These are phyloP conservation scores for Tuber microsphaerosporum DNA, from an alignment of 495 filamentous ascomycete species.

Conservation along the genomic window DNA sequence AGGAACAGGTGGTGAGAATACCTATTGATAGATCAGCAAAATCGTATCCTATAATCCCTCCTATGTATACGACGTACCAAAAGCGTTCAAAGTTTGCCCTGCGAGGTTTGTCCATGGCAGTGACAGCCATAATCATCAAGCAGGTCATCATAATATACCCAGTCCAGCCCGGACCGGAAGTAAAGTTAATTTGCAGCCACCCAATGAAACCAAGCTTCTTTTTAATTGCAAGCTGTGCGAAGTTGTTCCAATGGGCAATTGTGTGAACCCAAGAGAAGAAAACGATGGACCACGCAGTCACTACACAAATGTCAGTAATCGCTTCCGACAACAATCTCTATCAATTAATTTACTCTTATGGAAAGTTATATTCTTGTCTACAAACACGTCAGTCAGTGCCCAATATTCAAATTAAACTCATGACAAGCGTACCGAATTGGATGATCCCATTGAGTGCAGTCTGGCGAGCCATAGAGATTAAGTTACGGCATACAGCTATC, in stretches of 20 bases:
- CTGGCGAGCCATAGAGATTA: constrained; percentile 66
- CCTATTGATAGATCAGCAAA: constrained; percentile 22
- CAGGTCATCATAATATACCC: constrained; percentile 69
- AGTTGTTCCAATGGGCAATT: constrained; percentile 73
- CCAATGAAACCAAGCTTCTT: constrained; percentile 66
- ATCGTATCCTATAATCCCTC: neutral
- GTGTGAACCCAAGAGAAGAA: constrained; percentile 77
- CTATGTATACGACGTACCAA: constrained; percentile 51
- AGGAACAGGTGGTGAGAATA: constrained; percentile 67
- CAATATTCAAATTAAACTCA: neutral
- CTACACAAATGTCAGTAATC: constrained; percentile 26
- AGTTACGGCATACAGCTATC: constrained; percentile 62
- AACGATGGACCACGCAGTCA: constrained; percentile 71
- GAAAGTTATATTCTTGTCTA: constrained; percentile 72
- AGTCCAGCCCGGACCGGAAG: constrained; percentile 69
- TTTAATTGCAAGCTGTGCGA: constrained; percentile 63
- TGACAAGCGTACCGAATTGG: constrained; percentile 51
- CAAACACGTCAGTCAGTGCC: constrained; percentile 21
- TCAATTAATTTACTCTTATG: constrained; percentile 52
- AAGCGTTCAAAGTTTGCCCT: constrained; percentile 70
- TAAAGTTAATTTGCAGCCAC: constrained; percentile 61
- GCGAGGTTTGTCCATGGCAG: constrained; percentile 61
- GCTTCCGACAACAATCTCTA: neutral
- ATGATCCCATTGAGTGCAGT: constrained; percentile 71
- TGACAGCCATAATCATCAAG: constrained; percentile 61